Evolutionary conservation across 169 alveolate genomes (phyloP).

Genomic region (Babesia bigemina): DNA sequence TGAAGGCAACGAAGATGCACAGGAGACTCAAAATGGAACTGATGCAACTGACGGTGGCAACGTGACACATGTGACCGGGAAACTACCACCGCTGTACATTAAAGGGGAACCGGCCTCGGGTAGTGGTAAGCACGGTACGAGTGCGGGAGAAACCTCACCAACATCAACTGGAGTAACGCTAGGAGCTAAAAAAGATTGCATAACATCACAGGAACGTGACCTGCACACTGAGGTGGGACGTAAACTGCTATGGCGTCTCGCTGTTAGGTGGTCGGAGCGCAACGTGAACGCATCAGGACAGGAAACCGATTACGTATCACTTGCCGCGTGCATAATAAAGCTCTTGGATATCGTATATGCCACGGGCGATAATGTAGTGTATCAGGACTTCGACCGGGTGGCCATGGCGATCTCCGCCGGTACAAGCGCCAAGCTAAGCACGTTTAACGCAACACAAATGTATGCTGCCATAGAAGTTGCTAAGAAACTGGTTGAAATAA

Average conservation of each 20-base stretch:
- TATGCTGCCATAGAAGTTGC: slow-evolving; percentile 13
- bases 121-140: too few species aligned
- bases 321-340: slow-evolving; percentile 12
- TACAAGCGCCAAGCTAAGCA: neutral
- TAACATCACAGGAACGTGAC: too few species aligned
- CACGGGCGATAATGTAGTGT: neutral
- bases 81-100: too few species aligned
- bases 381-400: neutral
- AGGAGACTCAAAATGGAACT: too few species aligned
- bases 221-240: neutral
- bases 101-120: too few species aligned
- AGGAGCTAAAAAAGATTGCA: too few species aligned
- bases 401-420: slow-evolving; percentile 1
- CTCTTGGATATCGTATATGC: slow-evolving; percentile 13
- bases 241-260: neutral
- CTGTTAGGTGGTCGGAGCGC: slow-evolving; percentile 13
- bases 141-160: too few species aligned
- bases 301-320: neutral
- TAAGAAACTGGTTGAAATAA: neutral
- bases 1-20: too few species aligned
- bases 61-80: too few species aligned
- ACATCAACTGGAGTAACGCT: neutral
- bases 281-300: neutral
- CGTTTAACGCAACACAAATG: neutral
- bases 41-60: too few species aligned